Evolutionary conservation across 106 monocot species (phyloP).

Genomic region (Allium sativum): DNA sequence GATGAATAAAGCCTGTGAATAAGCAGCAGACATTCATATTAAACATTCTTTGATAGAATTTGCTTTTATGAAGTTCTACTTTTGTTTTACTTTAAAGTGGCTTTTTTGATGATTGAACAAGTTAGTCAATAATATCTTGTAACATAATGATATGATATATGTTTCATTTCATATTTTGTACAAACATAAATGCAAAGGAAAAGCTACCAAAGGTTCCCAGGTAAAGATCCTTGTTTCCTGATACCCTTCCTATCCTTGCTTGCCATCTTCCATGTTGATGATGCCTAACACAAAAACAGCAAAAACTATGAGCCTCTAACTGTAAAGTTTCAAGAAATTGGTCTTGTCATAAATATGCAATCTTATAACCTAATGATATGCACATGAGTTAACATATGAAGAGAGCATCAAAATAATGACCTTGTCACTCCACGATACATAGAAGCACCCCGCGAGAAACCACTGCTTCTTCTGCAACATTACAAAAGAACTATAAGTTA

Average conservation of each 20-base stretch:
- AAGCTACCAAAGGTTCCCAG: constrained; percentile 93
- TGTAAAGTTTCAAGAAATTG: not conserved
- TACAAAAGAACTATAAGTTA: not conserved
- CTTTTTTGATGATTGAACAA: not conserved
- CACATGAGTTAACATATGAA: too few relatives aligned
- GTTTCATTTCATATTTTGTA: too few relatives aligned
- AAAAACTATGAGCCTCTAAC: not conserved
- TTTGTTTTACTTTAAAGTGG: not conserved
- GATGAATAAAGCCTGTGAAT: constrained; percentile 13
- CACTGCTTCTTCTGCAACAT: constrained; percentile 81
- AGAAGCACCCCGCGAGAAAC: constrained; percentile 93
- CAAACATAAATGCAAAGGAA: not conserved
- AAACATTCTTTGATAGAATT: constrained; percentile 1
- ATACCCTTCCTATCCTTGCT: constrained; percentile 88
- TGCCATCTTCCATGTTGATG: constrained; percentile 69
- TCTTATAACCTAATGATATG: too few relatives aligned
- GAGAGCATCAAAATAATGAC: constrained; percentile 11
- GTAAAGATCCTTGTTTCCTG: constrained; percentile 99
- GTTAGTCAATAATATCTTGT: not conserved
- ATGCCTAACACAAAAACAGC: constrained; percentile 14
- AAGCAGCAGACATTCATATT: not conserved
- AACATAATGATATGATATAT: too few relatives aligned
- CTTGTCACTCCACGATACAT: constrained; percentile 97
- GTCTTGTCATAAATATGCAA: not conserved
- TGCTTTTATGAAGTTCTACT: not conserved